Percentiles rank a stretch among this genome's conserved stretches.
These are phyloP conservation scores for Telfairia occidentalis DNA, from an alignment of 331 rosid genomes.

Conservation along the genomic window DNA sequence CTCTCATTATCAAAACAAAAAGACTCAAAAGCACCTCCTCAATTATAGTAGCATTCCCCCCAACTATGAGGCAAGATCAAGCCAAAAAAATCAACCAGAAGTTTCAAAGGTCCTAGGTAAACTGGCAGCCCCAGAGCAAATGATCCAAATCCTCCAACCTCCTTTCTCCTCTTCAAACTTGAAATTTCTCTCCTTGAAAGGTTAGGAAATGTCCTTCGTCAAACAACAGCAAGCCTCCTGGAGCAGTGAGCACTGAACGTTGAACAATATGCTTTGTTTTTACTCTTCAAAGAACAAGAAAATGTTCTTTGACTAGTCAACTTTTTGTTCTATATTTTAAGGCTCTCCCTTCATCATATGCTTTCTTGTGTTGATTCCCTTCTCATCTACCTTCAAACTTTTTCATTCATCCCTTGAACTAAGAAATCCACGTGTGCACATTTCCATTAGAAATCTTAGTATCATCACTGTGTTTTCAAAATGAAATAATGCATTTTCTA, in stretches of 20 bases:
- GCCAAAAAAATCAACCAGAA: no score
- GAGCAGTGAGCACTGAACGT: neutral
- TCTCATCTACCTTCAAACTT: neutral
- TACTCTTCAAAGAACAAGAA: neutral
- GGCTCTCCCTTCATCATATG: neutral
- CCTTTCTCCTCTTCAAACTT: neutral
- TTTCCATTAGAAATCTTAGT: neutral
- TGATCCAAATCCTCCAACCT: neutral
- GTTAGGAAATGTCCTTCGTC: neutral
- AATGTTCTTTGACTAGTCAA: neutral
- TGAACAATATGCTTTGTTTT: neutral
- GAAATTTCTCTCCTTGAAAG: neutral
- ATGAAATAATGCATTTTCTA: neutral
- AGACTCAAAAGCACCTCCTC: no score
- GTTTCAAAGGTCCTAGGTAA: no score
- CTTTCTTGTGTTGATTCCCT: neutral
- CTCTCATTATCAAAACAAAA: no score
- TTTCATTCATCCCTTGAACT: neutral
- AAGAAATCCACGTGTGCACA: neutral
- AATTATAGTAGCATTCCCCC: no score
- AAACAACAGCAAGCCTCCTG: neutral
- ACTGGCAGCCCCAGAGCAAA: no score
- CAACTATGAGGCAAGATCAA: no score
- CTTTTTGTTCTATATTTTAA: neutral
- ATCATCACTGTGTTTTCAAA: neutral